Base-by-base conservation (phyloP, 2,329 filamentous ascomycete species). In the Ophiostoma sp. region DNA sequence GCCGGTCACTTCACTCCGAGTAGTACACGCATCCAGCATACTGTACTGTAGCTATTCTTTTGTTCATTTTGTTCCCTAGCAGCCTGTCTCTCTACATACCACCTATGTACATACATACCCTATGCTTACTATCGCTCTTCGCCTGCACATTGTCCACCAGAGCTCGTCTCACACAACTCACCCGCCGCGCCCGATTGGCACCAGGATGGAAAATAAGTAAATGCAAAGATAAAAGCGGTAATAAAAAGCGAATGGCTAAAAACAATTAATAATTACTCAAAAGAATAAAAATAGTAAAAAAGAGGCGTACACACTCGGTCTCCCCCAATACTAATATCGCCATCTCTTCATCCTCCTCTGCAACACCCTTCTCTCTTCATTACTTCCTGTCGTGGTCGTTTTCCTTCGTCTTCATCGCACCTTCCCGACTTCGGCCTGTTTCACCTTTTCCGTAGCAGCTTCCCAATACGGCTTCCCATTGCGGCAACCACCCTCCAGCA, bases 141-240 rank as follows among this genome's bases (percentile, higher is more conserved):
- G 48, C 54, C 52, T 60, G 54, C 57, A 33, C 33, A 65, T 39
- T 36, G 33, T 33, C 57, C 31, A 35, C 62, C 60, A n/a, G 17
- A 65, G 33, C 35, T 65, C 62, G 62, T 65, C 62, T 65, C 33
- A 65, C 57, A 62, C 33, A n/a, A 33, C 62, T n/a, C 62, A 65
- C 62, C 62, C 62, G 62, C 62, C 15, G 33, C 35, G 62, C 62
- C 62, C 62, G 62, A 65, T 65, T 65, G 62, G 62, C 20, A 39
- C 8, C 57, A 62, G 27, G 15, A 57, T 57, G 35, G 31, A n/a
- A 39, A 65, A n/a, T 39, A 36, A 23, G 39, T 2, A 65, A n/a
- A 39, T 36, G 33, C 27, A 65, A 65, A 2, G 44, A 48, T 48
- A 41, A 41, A 13, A 11, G 13, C 13, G 11, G 3, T 1, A 41